Conservation (phyloP, 2,329 filamentous ascomycete species). For the Camillea tinctor region DNA sequence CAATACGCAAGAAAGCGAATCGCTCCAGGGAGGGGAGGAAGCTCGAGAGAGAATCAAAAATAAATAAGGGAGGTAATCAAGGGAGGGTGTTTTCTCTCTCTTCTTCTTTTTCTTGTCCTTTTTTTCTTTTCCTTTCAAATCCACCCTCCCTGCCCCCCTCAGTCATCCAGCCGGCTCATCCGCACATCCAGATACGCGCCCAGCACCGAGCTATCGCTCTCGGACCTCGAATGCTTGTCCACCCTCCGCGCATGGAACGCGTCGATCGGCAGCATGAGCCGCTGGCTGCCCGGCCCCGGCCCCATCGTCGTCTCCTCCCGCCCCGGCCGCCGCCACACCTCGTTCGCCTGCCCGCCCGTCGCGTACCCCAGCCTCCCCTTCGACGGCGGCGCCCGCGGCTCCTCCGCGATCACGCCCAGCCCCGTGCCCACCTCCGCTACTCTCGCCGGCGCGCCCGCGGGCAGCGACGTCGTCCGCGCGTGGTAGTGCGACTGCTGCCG, state of each 20-base stretch:
- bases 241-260: background rate
- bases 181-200: conserved; percentile 27
- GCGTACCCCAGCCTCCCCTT: conserved; percentile 1
- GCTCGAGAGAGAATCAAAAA: no score
- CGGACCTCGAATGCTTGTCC: conserved; percentile 20
- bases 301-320: conserved; percentile 5
- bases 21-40: background rate
- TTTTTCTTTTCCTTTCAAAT: background rate
- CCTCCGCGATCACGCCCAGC: conserved; percentile 22
- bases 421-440: conserved; percentile 6
- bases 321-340: background rate
- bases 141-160: background rate
- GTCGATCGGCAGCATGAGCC: background rate
- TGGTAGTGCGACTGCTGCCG: conserved; percentile 9
- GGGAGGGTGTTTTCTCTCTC: no score
- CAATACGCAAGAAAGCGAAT: no score
- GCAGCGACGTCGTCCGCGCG: background rate
- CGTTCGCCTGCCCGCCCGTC: background rate
- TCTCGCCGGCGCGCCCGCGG: background rate
- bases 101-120: background rate
- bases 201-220: conserved; percentile 28
- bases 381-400: conserved; percentile 7
- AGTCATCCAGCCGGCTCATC: conserved; percentile 13
- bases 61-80: no score
- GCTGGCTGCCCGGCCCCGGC: background rate